Base-by-base conservation (phyloP, 1,284 basidiomycete genomes). In the Rhodotorula sp. region DNA sequence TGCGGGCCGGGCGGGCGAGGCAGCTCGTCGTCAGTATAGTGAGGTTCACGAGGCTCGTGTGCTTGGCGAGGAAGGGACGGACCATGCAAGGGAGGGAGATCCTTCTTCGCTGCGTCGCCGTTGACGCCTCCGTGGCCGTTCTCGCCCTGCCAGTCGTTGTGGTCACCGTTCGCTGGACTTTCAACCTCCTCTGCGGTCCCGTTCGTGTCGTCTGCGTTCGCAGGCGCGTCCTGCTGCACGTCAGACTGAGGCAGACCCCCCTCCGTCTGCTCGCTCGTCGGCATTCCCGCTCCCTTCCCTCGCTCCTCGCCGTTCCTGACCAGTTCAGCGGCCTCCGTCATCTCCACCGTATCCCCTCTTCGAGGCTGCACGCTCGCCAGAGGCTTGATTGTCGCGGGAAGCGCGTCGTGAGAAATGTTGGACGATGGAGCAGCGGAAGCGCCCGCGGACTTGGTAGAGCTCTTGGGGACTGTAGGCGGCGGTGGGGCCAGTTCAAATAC, bases 1-100 rank as follows among this genome's bases (percentile, higher is more conserved):
- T 95, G 76, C 18, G 54, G 5, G 18, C 34, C 34, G 34, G 34
- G 6, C 34, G 34, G 34, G 34, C 34, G 34, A 34, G 34, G 34
- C 4, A 6, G 34, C 6, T 34, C 34, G 6, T 14, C 38, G 38
- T 43, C 38, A 43, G 38, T 43, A 43, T 12, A n/a, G n/a, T n/a
- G n/a, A n/a, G n/a, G n/a, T n/a, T n/a, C n/a, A 43, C 1, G 38
- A 14, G 12, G 38, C 38, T 14, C 38, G 38, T 0, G 38, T 6
- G 38, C 34, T 43, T 43, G 10, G 1, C 10, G 10, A 38, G 43
- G 31, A 1, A 10, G 1, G 23, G 16, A 43, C 45, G 56, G 34
- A 57, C 26, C 55, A 19, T 65, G 64, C 18, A 69, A 21, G 2
- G 63, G 70, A 19, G 54, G 28, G 14, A 59, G 28, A 12, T 60